Base-by-base conservation (phyloP, 257 asterid species). In the Dorcoceras hygrometricum region DNA sequence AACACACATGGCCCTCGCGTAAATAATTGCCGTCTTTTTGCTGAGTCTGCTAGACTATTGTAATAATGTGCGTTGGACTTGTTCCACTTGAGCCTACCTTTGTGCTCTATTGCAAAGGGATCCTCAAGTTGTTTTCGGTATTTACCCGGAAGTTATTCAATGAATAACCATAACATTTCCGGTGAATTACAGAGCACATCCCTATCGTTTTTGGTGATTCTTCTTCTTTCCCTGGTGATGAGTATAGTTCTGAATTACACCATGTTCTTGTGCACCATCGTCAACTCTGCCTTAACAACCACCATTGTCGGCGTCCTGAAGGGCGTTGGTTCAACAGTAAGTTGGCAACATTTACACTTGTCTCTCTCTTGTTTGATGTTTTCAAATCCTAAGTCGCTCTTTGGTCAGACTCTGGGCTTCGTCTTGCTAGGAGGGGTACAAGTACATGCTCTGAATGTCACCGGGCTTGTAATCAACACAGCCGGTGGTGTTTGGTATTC, bases 251-350 rank as follows among this genome's bases (percentile, higher is more conserved):
- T 94, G 57, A 94, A 94, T 83, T 94, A 90, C 85, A 94, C 97
- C n/a, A 94, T 94, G 99, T 94, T 94, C 81, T 77, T 88, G 80
- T 94, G 99, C 55, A 94, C 99, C 50, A 85, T 94, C 5, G 96
- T 94, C 71, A 94, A 94, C 84, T 94, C 99, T 5, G 99, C 99
- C 60, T 81, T 94, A 71, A 94, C 99, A 7, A 94, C 99, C 2
- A 94, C 99, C 61, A 94, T 94, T 36, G 99, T 94, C 50, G 99
- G 99, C 11, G 99, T 94, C 65, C 95, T 94, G 82, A 94, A 94
- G 73, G 99, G 99, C 59, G 99, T 90, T 8, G 95, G 94, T 59
- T 90, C 99, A 67, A 94, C 96, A 62, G 99, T 93, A 87, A 0
- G 91, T 77, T 0, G 54, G 31, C 68, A 61, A 28, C 16, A 25